A percentile compares a stretch with the other conserved stretches of the same genome.
Evolutionary conservation across 306 rosid species (phyloP).

Genomic region (Malus fusca): DNA sequence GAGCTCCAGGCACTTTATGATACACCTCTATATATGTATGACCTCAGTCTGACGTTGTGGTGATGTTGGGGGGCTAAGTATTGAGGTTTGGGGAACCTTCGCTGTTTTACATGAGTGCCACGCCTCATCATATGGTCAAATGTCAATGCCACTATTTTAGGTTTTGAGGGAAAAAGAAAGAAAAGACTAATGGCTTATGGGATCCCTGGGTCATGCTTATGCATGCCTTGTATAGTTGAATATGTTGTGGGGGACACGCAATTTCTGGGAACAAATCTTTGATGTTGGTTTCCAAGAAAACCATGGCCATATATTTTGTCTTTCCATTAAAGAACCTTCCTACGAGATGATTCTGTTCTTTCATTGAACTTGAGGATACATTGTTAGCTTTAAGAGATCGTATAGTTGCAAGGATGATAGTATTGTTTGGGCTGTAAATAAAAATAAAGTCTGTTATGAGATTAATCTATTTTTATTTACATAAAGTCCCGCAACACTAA

Average conservation of each 20-base stretch:
- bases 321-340: background rate
- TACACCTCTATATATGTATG: background rate
- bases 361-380: background rate
- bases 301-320: background rate
- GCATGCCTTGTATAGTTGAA: background rate
- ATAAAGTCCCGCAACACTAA: too few species aligned
- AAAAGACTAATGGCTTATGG: background rate
- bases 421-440: too few species aligned
- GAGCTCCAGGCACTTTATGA: constrained; percentile 17
- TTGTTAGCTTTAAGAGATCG: background rate
- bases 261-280: background rate
- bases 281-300: background rate
- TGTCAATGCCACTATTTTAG: background rate
- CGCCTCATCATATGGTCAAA: constrained; percentile 4
- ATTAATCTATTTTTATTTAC: too few species aligned
- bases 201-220: background rate
- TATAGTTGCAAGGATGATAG: background rate
- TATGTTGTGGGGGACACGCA: background rate
- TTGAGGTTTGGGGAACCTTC: background rate
- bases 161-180: background rate
- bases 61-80: constrained; percentile 31
- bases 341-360: background rate
- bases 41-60: constrained; percentile 58
- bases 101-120: constrained; percentile 22
- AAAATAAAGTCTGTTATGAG: too few species aligned